phyloP scores from a whole-genome alignment of 176 grass and related monocot species.

The Zea luxurians region DNA sequence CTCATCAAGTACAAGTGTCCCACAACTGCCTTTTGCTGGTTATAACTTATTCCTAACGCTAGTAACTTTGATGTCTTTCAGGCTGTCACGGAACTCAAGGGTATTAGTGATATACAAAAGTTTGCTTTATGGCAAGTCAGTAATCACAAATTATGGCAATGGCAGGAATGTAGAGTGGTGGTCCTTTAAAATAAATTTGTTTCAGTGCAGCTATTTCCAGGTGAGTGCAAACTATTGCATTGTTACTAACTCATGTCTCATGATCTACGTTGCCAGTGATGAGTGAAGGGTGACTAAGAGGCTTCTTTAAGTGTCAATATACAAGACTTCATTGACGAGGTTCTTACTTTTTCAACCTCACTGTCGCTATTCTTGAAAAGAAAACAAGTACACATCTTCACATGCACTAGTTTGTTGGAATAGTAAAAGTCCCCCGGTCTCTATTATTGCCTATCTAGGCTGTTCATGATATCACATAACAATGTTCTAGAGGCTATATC shows the following conservation, averaged over 20 bases:
- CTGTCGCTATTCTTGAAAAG: neutral
- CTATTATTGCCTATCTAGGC: constrained; percentile 40
- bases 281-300: neutral
- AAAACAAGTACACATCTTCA: constrained; percentile 33
- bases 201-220: neutral
- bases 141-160: constrained; percentile 15
- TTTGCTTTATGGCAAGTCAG: constrained; percentile 17
- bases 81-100: constrained; percentile 34
- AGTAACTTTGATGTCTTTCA: constrained; percentile 34
- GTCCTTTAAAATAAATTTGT: constrained; percentile 2
- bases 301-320: neutral
- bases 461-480: constrained; percentile 36
- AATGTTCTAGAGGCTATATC: constrained; percentile 11
- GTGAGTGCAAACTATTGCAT: neutral
- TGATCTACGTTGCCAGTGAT: neutral
- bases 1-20: constrained; percentile 17
- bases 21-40: constrained; percentile 29
- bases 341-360: neutral
- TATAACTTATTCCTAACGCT: constrained; percentile 28
- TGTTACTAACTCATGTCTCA: neutral
- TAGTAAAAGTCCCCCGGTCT: constrained; percentile 32
- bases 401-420: constrained; percentile 40
- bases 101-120: constrained; percentile 24
- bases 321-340: neutral
- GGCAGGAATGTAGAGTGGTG: neutral